Evolutionary conservation across 495 filamentous ascomycete species (phyloP), one percentile per base, ranked within the genome.

Genomic region (Tuber microsphaerosporum): DNA sequence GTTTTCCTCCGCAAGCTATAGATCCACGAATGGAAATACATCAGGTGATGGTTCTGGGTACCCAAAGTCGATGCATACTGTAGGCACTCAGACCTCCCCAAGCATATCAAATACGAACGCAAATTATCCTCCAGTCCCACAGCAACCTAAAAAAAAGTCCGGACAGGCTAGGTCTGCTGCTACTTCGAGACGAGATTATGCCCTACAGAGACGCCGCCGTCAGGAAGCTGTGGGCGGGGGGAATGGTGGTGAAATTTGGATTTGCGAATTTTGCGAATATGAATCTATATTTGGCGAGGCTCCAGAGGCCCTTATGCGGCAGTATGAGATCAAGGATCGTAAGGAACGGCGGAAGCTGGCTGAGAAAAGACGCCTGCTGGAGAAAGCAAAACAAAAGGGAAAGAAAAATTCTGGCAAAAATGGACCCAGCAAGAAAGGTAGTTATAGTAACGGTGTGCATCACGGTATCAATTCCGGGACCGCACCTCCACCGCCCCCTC

Each of bases 331-430:
- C 84, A 97, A 97, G 83, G 94, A 97, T 82, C 90, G 93, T 31
- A 91, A 91, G 73, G 91, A 93, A 82, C 91, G 92, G 61, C 92
- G 93, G 83, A 88, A 90, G 70, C 85, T 93, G 77, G 91, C 91
- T 22, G 93, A 97, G 85, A 92, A 93, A 82, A 88, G 91, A 75
- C 87, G 94, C 42, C 86, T 97, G 68, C 84, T 97, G 72, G 94
- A 98, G 73, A 96, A 97, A 83, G 93, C 95, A 45, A 97, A 97
- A 86, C 94, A 94, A 89, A 97, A 96, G 82, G 92, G 92, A 71
- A 89, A 93, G 46, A 97, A 97, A 86, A 80, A 82, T 75, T 65
- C 80, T 43, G 87, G 88, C 48, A 91, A 91, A 84, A 91, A 91
- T 73, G 71, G 70, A 5, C 87, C 90, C 85, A 89, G 87, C 83